These are phyloP conservation scores for Luzula sylvatica DNA, from an alignment of 176 grass and related monocot species.

Conservation along the genomic window DNA sequence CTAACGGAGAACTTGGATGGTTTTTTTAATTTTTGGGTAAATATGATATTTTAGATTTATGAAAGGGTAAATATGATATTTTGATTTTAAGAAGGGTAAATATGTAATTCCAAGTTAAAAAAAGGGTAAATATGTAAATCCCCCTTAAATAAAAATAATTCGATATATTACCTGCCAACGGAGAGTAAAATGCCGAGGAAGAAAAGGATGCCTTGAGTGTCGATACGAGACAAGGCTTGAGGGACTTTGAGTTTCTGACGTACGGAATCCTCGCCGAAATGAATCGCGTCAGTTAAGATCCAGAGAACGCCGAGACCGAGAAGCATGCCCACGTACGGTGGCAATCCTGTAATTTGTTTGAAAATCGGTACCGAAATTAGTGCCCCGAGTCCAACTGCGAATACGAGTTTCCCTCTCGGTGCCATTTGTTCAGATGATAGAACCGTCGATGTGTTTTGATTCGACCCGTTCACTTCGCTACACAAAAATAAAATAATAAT, in stretches of 20 bases:
- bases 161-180: conserved; percentile 78
- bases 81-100: too few species aligned
- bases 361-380: conserved; percentile 82
- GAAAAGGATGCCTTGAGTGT: conserved; percentile 87
- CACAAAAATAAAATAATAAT: conserved; percentile 20
- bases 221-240: conserved; percentile 82
- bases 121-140: too few species aligned
- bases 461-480: conserved; percentile 68
- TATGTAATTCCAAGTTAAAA: too few species aligned
- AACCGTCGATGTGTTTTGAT: conserved; percentile 38
- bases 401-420: conserved; percentile 81
- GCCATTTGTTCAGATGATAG: conserved; percentile 87
- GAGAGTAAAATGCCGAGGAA: conserved; percentile 94
- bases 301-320: conserved; percentile 87
- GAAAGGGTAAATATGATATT: too few species aligned
- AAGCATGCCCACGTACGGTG: conserved; percentile 84
- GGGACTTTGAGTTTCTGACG: conserved; percentile 89
- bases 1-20: too few species aligned
- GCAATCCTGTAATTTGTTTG: conserved; percentile 77
- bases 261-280: conserved; percentile 63
- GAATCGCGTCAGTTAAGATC: conserved; percentile 88
- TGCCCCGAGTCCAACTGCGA: conserved; percentile 68
- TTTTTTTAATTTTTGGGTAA: too few species aligned
- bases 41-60: too few species aligned
- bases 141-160: too few species aligned